Base-by-base conservation (phyloP, 257 asterid species). In the Penstemon eatonii region DNA sequence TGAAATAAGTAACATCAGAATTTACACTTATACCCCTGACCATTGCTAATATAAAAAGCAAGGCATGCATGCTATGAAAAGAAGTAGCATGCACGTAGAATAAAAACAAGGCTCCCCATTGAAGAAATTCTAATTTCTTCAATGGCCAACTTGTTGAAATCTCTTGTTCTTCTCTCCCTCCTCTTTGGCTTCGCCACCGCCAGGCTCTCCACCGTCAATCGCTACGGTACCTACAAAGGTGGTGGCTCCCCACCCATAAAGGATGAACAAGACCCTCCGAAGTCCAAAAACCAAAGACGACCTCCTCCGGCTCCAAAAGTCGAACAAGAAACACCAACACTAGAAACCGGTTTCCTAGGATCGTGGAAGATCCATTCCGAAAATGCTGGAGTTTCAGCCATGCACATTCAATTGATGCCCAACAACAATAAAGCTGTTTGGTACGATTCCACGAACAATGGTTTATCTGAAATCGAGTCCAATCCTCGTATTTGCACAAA, bases 341-440 rank as follows among this genome's bases (percentile, higher is more conserved):
- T 4, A 1, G 63, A 8, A 8, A 15, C 18, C 3, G 57, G 0
- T 4, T 73, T 41, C 53, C 44, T 4, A 0, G 96, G 97, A 2
- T 8, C 63, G 0, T 93, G 97, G 96, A 62, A 25, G 73, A 8
- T 93, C 2, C 81, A 84, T 56, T 72, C 72, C 6, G 45, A 65
- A 49, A 84, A 88, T 76, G 75, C 88, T 0, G 96, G 96, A 0
- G 96, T 94, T 53, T 49, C 95, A 0, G 95, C 95, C 54, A 94
- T 94, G 98, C 98, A 94, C 51, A 52, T 89, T 55, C 96, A 94
- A 9, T 67, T 94, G 72, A 76, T 91, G 95, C 96, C 92, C 6
- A 83, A 83, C 6, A 83, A 83, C 43, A 81, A 82, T 46, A 94
- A 86, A 76, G 90, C 76, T 3, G 80, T 87, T 0, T 91, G 96